Evolutionary conservation across 2,329 filamentous ascomycete genomes (phyloP), one percentile per base, ranked within the genome.

Genomic region (Botrytis cinerea): DNA sequence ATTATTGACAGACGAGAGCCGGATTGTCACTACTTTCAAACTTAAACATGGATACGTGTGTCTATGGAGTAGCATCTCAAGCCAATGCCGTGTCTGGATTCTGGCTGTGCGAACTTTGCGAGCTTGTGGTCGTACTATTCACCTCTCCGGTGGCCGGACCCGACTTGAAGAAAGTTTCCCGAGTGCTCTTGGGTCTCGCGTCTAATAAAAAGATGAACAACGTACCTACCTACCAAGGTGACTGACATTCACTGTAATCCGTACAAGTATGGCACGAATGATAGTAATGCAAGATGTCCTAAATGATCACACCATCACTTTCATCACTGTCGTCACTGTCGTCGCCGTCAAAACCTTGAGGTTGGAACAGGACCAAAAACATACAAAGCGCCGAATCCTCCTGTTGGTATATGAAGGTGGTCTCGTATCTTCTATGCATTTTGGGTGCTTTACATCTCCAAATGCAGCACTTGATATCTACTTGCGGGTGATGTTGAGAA

Each of bases 1-100:
- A 40, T 40, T 57, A 4, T 28, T 54, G 32, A 54, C 32, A 51
- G 45, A 54, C 25, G 46, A 40, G 63, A 35, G 46, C 32, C 35
- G 46, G 46, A 67, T 67, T 35, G 35, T 54, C n/a, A 54, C 64
- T 40, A 54, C 25, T 40, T 35, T 54, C 64, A 67, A 67, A 54
- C 35, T 40, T 54, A 22, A 38, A 48, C 48, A 46, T 35, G 22
- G 16, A 35, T 28, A 40, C 3, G n/a, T 46, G 40, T 64, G 38
- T n/a, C 59, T 62, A 62, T 25, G 48, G 48, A 54, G 35, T 32
- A n/a, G 59, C 5, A 60, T 60, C 57, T 60, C 28, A 32, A 35
- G 57, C 32, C 38, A 6, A 32, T 22, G 57, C 32, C 38, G 2
- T 45, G 14, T n/a, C 25, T 45, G 28, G 16, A 32, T 46, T 20